Base-by-base conservation (phyloP, 495 filamentous ascomycete genomes). In the Tuber umbilicatum region DNA sequence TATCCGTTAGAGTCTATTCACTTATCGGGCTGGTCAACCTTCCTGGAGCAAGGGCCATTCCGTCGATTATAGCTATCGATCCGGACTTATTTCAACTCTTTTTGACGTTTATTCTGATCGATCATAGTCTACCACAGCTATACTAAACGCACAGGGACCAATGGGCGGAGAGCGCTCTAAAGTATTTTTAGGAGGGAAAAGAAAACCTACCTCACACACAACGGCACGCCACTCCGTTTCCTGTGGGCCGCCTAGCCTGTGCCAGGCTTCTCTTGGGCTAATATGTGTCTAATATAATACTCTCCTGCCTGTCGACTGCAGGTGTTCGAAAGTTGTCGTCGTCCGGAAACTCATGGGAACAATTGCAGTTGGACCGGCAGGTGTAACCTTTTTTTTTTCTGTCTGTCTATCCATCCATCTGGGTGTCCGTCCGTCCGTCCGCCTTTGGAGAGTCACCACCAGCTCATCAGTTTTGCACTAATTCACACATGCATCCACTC, bases 211-310 rank as follows among this genome's bases (percentile, higher is more conserved):
- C 55, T 31, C 23, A 55, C 7, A 27, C 50, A 55, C 50, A 55
- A 31, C 27, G 12, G 55, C 55, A 14, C 55, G 35, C 55, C 55
- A 64, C 55, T 19, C 55, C 55, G 55, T 64, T 19, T 27, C 55
- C 27, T 12, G 27, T 64, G 55, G 55, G 27, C 55, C 12, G 27
- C 14, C 55, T 64, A 14, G 55, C 55, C 55, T 64, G 27, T 35
- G 27, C 16, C 14, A 5, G 55, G 27, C 55, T 35, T 16, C 55
- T 19, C 12, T 16, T 35, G 14, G 55, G 55, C 55, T 35, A 64
- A 64, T 35, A 35, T 64, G 55, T 9, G 55, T 64, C 55, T 64
- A 64, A 64, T 35, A 64, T 64, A 64, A 64, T 64, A 64, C 35
- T 17, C 55, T 64, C 27, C 55, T 64, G 55, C 55, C 55, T 35